phyloP scores from a whole-genome alignment of 495 filamentous ascomycete species.

The Beverwykella pulmonaria region DNA sequence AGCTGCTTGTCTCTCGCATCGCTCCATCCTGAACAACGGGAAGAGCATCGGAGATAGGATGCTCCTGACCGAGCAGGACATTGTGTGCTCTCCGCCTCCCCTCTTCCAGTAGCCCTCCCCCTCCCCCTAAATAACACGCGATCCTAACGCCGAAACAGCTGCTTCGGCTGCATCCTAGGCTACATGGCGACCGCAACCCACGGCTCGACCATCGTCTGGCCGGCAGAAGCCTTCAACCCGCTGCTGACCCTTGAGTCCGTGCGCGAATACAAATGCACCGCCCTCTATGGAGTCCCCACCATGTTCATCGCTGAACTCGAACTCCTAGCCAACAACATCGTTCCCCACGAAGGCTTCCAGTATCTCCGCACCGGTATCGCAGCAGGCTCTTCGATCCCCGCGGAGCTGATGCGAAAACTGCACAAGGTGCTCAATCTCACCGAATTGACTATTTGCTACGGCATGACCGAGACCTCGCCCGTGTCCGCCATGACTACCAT shows the following conservation, averaged over 20 bases:
- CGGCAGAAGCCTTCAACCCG: conserved; percentile 84
- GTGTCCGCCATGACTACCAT: conserved; percentile 89
- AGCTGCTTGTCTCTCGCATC: conserved; percentile 85
- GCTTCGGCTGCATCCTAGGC: conserved; percentile 88
- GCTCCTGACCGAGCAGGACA: conserved; percentile 70
- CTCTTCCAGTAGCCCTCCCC: conserved; percentile 66
- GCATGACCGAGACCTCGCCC: conserved; percentile 97
- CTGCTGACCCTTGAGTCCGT: conserved; percentile 68
- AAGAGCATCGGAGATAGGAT: conserved; percentile 79
- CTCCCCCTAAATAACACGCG: neutral
- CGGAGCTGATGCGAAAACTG: conserved; percentile 79
- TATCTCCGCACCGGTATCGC: conserved; percentile 85
- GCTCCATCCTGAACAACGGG: conserved; percentile 87
- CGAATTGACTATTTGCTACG: conserved; percentile 93
- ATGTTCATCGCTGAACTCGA: conserved; percentile 94
- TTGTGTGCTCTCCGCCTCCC: conserved; percentile 84
- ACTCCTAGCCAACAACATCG: conserved; percentile 50
- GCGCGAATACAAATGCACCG: conserved; percentile 76
- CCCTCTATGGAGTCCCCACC: conserved; percentile 89
- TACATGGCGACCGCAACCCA: conserved; percentile 95
- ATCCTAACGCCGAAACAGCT: conserved; percentile 44
- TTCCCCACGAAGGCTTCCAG: conserved; percentile 62
- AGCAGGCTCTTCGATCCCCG: conserved; percentile 82
- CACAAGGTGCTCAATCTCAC: conserved; percentile 75
- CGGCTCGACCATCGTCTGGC: conserved; percentile 79